phyloP scores from a whole-genome alignment of 2,329 filamentous ascomycete species.

The Hymenoscyphus scutula region DNA sequence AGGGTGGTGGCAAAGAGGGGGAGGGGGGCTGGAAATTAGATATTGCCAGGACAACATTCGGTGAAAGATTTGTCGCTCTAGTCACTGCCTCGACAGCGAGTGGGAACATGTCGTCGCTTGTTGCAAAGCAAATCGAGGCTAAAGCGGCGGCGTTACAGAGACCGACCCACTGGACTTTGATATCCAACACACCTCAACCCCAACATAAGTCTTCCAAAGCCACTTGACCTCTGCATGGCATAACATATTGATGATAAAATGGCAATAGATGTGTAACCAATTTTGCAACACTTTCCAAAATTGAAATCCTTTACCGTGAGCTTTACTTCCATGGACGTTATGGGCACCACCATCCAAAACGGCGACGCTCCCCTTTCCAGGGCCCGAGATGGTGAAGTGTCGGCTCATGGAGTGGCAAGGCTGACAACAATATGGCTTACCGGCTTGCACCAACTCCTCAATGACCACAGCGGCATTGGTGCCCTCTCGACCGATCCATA shows the following conservation, averaged over 20 bases:
- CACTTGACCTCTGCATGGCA: background rate
- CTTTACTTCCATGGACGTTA: background rate
- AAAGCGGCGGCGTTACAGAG: background rate
- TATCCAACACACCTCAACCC: background rate
- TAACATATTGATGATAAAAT: background rate
- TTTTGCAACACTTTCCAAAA: background rate
- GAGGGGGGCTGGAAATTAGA: too few species aligned
- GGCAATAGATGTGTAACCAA: background rate
- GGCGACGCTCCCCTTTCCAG: background rate
- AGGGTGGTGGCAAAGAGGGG: too few species aligned
- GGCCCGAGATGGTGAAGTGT: background rate
- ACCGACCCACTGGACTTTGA: background rate
- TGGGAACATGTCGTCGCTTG: background rate
- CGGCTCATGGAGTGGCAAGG: background rate
- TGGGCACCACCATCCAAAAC: background rate
- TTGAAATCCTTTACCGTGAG: background rate
- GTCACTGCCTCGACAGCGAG: background rate
- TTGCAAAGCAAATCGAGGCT: background rate
- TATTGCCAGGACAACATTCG: background rate
- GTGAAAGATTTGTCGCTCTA: background rate
- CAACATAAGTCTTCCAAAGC: background rate
- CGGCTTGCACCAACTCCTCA: background rate
- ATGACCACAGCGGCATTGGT: constrained; percentile 14
- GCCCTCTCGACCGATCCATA: constrained; percentile 12
- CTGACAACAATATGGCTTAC: background rate